A percentile compares a stretch with the other conserved stretches of the same genome.
These are phyloP conservation scores for Sporothrix schenckii DNA, from an alignment of 2,329 filamentous ascomycete genomes.

Conservation along the genomic window DNA sequence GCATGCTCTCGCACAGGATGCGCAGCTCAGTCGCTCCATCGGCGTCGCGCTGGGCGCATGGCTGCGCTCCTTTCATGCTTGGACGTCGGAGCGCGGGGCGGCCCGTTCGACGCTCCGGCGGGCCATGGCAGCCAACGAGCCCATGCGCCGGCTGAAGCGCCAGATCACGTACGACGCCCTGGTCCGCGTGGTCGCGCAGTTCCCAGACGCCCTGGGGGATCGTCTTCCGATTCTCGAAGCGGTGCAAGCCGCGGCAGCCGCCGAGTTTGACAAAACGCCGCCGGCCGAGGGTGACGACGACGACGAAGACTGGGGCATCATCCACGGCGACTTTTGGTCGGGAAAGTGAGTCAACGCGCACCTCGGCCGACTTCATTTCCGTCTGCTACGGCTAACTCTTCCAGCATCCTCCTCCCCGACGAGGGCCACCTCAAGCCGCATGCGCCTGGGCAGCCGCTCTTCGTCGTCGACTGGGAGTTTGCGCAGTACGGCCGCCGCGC, in stretches of 20 bases:
- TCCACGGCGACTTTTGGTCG: conserved; percentile 19
- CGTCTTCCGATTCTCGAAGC: neutral
- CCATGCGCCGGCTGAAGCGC: conserved; percentile 47
- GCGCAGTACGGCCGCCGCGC: conserved; percentile 46
- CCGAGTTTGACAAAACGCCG: conserved; percentile 2
- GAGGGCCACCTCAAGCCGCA: neutral
- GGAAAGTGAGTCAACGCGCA: neutral
- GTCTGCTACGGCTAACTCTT: neutral
- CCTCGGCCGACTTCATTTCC: neutral
- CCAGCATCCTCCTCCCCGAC: conserved; percentile 2
- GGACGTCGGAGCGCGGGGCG: conserved; percentile 4
- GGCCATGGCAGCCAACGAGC: conserved; percentile 40
- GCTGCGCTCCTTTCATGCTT: conserved; percentile 11
- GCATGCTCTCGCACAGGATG: neutral
- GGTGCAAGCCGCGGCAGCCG: neutral
- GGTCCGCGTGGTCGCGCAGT: conserved; percentile 42
- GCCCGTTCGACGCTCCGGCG: conserved; percentile 30
- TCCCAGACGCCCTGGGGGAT: conserved; percentile 21
- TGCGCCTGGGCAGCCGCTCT: conserved; percentile 38
- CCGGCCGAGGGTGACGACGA: neutral
- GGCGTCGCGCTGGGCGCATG: neutral
- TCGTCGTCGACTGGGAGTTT: conserved; percentile 51
- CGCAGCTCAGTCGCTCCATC: neutral
- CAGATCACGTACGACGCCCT: conserved; percentile 46
- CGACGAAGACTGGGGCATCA: neutral